These are phyloP conservation scores for Ophiocordyceps camponoti-saundersi DNA, from an alignment of 2,329 filamentous ascomycete genomes.

Conservation along the genomic window DNA sequence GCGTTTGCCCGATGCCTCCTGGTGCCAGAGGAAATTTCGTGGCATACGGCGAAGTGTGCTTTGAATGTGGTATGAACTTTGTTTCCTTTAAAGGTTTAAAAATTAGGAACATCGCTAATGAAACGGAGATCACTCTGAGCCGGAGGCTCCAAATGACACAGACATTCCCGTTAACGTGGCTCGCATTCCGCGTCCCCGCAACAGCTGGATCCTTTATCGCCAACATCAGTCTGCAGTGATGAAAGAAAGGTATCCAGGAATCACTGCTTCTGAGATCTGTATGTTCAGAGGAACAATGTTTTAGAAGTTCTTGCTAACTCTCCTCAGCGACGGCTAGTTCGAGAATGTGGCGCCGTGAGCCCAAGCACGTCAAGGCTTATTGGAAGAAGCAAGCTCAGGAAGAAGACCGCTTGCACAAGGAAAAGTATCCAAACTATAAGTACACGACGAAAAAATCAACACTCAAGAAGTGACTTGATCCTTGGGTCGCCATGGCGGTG, in stretches of 20 bases:
- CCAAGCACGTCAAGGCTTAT: constrained; percentile 6
- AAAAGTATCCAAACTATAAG: constrained; percentile 11
- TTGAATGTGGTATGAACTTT: constrained; percentile 6
- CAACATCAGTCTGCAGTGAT: constrained; percentile 10
- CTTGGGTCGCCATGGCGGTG: neutral
- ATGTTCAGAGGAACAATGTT: constrained; percentile 2
- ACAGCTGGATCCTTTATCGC: constrained; percentile 17
- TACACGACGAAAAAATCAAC: constrained; percentile 6
- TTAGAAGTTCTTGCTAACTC: neutral
- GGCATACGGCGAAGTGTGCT: constrained; percentile 6
- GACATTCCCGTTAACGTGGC: neutral
- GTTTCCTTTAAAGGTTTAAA: too few relatives aligned
- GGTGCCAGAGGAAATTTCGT: constrained; percentile 3
- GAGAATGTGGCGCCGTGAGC: constrained; percentile 12
- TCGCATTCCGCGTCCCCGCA: constrained; percentile 12
- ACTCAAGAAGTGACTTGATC: constrained; percentile 1
- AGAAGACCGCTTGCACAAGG: constrained; percentile 11
- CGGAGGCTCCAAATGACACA: neutral
- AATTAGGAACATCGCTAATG: neutral
- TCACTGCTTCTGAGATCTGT: constrained; percentile 15
- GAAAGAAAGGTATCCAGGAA: constrained; percentile 6
- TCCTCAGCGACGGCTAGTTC: constrained; percentile 10
- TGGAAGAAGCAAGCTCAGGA: constrained; percentile 8
- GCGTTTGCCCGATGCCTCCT: constrained; percentile 9
- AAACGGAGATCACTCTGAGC: constrained; percentile 3